Percentiles rank a stretch among this genome's conserved stretches.
phyloP scores from a whole-genome alignment of 2,329 filamentous ascomycete species.

The Colletotrichum sp. region DNA sequence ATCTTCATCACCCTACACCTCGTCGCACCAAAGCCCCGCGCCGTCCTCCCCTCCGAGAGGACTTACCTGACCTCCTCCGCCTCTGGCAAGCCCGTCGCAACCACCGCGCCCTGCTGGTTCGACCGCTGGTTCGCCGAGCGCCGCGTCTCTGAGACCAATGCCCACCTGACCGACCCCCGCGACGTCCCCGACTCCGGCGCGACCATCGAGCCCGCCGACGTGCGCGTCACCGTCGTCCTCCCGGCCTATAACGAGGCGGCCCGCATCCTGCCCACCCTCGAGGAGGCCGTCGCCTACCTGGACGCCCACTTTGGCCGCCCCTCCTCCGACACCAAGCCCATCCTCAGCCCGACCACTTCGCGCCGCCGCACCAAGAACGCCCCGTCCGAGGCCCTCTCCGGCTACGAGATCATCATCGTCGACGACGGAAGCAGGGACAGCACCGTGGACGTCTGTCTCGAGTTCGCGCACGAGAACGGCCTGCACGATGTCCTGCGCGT shows the following conservation, averaged over 20 bases:
- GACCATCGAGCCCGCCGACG: constrained; percentile 73
- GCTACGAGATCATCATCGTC: constrained; percentile 93
- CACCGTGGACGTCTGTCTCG: constrained; percentile 80
- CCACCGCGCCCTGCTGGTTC: constrained; percentile 82
- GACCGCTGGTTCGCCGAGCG: constrained; percentile 73
- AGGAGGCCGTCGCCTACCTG: constrained; percentile 89
- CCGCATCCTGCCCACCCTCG: constrained; percentile 81
- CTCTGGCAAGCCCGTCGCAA: constrained; percentile 51
- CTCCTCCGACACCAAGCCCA: constrained; percentile 7
- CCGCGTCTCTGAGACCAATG: constrained; percentile 49
- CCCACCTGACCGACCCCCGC: constrained; percentile 38
- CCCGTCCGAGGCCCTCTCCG: constrained; percentile 46
- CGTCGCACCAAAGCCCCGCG: constrained; percentile 81
- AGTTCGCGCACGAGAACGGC: constrained; percentile 76
- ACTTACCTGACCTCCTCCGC: constrained; percentile 78
- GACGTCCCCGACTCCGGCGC: constrained; percentile 48
- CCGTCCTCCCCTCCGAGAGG: constrained; percentile 79
- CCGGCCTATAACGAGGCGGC: constrained; percentile 95
- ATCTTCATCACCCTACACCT: constrained; percentile 72
- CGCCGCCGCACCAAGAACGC: constrained; percentile 38
- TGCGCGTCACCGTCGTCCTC: constrained; percentile 91
- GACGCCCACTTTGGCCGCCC: constrained; percentile 74
- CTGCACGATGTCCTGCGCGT: constrained; percentile 83
- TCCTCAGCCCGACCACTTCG: constrained; percentile 22
- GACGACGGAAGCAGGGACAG: constrained; percentile 87